Base-by-base conservation (phyloP, 768 basidiomycete species). In the Termitomyces sp. region DNA sequence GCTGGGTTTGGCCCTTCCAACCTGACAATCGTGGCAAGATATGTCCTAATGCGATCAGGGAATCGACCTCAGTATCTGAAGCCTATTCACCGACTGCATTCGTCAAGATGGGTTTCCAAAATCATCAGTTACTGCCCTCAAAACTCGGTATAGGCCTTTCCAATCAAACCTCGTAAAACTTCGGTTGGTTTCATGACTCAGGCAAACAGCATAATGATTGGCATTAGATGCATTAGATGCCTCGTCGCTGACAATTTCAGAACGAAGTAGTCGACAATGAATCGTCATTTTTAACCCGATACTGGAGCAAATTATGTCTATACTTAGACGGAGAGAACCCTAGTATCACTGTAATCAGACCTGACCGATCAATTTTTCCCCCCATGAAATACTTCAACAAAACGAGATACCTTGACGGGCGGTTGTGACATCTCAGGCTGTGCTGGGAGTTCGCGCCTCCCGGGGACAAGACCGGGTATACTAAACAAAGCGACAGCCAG, bases 391-490 rank as follows among this genome's bases (percentile, higher is more conserved):
- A 37, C 64, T 53, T 43, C 29, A 22, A 53, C 41, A 9, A 31
- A 41, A 32, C 26, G 37, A 39, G 29, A 53, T 43, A 41, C 39
- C 52, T 42, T 53, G 4, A 34, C 20, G 20, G 34, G 13, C 31
- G 27, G 12, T n/a, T 18, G 39, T 42, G 48, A 9, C 32, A n/a
- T 22, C 34, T 29, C 18, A 26, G 22, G 18, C 12, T 37, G 34
- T 24, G 44, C 26, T 27, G 26, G 18, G n/a, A 46, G 20, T 7
- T 55, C 31, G 9, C 34, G 34, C 4, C 8, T 31, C 8, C 42
- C 44, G 46, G 68, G 67, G 18, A 69, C 64, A n/a, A 68, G 46
- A 29, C 64, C 61, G 6, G 67, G 67, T 4, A 61, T 56, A 13
- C 52, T 52, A 32, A 63, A 69, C 46, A 67, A 49, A 5, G 55